These are phyloP conservation scores for Dipteronia sinensis DNA, from an alignment of 345 rosid species.

Conservation along the genomic window DNA sequence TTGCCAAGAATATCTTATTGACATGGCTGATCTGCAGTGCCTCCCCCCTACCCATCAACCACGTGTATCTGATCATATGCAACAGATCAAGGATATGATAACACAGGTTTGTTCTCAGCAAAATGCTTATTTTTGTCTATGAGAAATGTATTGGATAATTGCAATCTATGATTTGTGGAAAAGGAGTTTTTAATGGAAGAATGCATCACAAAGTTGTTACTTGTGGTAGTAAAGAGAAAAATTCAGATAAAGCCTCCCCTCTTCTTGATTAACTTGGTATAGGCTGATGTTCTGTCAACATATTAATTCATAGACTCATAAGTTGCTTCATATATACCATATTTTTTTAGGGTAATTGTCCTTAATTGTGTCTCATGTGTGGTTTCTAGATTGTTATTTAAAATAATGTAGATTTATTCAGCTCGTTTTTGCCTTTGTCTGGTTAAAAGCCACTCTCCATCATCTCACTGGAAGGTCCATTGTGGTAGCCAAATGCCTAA, in stretches of 20 bases:
- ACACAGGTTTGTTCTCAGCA: slow-evolving; percentile 43
- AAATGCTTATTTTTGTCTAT: neutral
- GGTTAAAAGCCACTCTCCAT: neutral
- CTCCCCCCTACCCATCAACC: slow-evolving; percentile 83
- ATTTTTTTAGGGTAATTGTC: neutral
- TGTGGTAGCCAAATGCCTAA: too few species aligned
- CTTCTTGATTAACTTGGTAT: neutral
- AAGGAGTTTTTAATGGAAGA: neutral
- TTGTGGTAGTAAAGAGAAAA: neutral
- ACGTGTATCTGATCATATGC: slow-evolving; percentile 74
- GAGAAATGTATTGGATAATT: neutral
- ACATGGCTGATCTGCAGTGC: slow-evolving; percentile 78
- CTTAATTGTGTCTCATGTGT: neutral
- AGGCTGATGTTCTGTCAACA: neutral
- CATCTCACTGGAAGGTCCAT: neutral
- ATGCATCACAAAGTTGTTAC: neutral
- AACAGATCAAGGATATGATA: slow-evolving; percentile 74
- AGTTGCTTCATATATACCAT: neutral
- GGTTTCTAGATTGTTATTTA: neutral
- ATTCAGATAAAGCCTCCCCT: neutral
- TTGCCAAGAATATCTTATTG: slow-evolving; percentile 75
- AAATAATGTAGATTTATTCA: neutral
- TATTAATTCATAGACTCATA: neutral
- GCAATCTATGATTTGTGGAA: neutral
- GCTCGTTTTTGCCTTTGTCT: neutral